Evolutionary conservation across 163 green algal species (phyloP), one percentile per base, ranked within the genome.

Genomic region (Chloroidium sp.): DNA sequence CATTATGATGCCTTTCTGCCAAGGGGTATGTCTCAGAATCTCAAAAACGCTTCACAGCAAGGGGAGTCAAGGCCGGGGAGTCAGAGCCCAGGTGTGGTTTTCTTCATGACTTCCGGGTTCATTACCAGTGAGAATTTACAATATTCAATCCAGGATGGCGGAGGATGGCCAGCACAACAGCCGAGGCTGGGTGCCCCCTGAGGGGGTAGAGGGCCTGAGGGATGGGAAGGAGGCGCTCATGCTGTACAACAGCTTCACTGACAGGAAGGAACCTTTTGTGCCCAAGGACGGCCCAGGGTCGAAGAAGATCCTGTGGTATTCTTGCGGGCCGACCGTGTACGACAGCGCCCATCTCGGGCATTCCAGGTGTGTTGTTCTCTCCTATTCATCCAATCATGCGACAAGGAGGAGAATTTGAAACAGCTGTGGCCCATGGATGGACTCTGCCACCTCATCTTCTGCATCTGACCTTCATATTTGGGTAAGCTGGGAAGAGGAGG

Each of bases 291-390:
- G 91, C 1, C 78, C 86, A 0, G 79, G 79, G 67, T 94, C 88
- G 87, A 93, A 89, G 75, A 84, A 93, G 74, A 89, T 97, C 62
- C 90, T 83, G 58, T 99, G 96, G 96, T 99, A 99, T 88, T 95
- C 92, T 57, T 99, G 96, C 86, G 96, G 96, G 8, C 91, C 91
- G 3, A 93, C 89, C 36, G 89, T 93, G 58, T 93, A 94, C 80
- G 90, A 93, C 74, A 78, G 69, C 13, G 83, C 87, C 1, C 90
- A 94, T 76, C 83, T 94, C 78, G 90, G 82, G 0, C 82, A 85
- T 60, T 61, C 57, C 59, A 14, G 36, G 36, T 36, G 36, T 36
- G 36, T 36, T 67, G 74, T 1, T 12, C 58, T 58, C 3, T 64
- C n/a, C 14, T 58, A 0, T 62, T 4, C n/a, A 67, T 0, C 36